A percentile compares a stretch with the other conserved stretches of the same genome.
phyloP scores from a whole-genome alignment of 768 basidiomycete species.

The Mycena indigotica region DNA sequence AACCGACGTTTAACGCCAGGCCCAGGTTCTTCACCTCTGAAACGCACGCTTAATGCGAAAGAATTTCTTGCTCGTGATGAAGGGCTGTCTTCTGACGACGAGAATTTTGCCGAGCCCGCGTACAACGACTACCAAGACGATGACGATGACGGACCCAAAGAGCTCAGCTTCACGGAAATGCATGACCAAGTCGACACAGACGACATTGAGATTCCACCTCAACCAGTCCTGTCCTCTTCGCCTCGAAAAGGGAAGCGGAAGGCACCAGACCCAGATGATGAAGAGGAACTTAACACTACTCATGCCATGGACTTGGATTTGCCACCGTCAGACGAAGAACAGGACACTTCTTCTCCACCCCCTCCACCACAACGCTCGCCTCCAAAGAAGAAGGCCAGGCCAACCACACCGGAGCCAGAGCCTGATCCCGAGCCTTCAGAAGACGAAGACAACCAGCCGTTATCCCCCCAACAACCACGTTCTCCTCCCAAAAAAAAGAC shows the following conservation, averaged over 20 bases:
- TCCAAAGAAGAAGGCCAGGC: slow-evolving; percentile 40
- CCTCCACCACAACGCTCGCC: slow-evolving; percentile 24
- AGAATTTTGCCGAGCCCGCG: slow-evolving; percentile 24
- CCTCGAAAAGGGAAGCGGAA: slow-evolving; percentile 47
- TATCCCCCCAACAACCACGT: not conserved
- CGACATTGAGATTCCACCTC: not conserved
- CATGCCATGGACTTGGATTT: slow-evolving; percentile 32
- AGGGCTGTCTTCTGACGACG: slow-evolving; percentile 14
- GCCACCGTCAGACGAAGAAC: slow-evolving; percentile 33
- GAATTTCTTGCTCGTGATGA: slow-evolving; percentile 28
- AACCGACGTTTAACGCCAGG: slow-evolving; percentile 36
- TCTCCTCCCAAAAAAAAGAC: not conserved
- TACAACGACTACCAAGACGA: slow-evolving; percentile 39
- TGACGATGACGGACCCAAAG: slow-evolving; percentile 35
- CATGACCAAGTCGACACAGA: not conserved
- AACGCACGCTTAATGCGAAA: slow-evolving; percentile 35
- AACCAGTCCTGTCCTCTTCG: slow-evolving; percentile 16
- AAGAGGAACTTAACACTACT: slow-evolving; percentile 45
- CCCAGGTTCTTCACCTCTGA: slow-evolving; percentile 37
- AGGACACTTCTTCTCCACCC: slow-evolving; percentile 28
- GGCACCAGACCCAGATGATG: slow-evolving; percentile 41
- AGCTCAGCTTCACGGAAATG: slow-evolving; percentile 1
- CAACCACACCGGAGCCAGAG: not conserved
- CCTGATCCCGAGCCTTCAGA: not conserved
- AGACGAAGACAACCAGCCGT: not conserved